phyloP scores from a whole-genome alignment of 129 eudicot species.

The Centaurea solstitialis region DNA sequence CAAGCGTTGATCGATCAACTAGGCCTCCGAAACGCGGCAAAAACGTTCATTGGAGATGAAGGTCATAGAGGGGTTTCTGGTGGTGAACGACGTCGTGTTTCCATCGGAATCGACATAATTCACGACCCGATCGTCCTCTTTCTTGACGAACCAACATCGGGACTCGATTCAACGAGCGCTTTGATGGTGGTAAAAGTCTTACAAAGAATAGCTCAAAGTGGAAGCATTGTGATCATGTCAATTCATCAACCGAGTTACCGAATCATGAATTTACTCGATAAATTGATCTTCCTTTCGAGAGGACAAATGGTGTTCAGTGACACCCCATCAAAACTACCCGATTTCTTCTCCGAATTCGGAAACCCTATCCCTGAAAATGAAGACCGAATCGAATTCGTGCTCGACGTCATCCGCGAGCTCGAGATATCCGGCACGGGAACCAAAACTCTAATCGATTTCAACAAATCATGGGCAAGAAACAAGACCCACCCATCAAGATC shows the following conservation, averaged over 20 bases:
- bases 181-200: constrained; percentile 91
- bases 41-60: constrained; percentile 89
- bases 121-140: constrained; percentile 86
- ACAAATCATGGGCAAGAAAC: constrained; percentile 53
- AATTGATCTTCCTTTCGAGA: constrained; percentile 66
- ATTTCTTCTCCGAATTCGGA: constrained; percentile 63
- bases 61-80: constrained; percentile 96
- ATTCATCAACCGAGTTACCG: constrained; percentile 90
- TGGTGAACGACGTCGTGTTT: constrained; percentile 89
- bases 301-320: constrained; percentile 81
- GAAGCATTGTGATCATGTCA: constrained; percentile 89
- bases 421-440: constrained; percentile 62
- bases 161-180: constrained; percentile 92
- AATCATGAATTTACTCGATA: constrained; percentile 58
- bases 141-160: constrained; percentile 94
- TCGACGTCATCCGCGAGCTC: constrained; percentile 79
- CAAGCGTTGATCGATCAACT: constrained; percentile 74
- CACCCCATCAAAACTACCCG: constrained; percentile 44
- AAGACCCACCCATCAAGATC: not conserved
- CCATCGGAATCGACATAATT: constrained; percentile 88
- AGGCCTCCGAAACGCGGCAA: constrained; percentile 72
- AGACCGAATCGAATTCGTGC: constrained; percentile 70
- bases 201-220: constrained; percentile 85
- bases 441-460: constrained; percentile 49
- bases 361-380: constrained; percentile 73